A percentile compares a stretch with the other conserved stretches of the same genome.
These are phyloP conservation scores for Mayamaea pseudoterrestris DNA, from an alignment of 108 stramenopile species.

Conservation along the genomic window DNA sequence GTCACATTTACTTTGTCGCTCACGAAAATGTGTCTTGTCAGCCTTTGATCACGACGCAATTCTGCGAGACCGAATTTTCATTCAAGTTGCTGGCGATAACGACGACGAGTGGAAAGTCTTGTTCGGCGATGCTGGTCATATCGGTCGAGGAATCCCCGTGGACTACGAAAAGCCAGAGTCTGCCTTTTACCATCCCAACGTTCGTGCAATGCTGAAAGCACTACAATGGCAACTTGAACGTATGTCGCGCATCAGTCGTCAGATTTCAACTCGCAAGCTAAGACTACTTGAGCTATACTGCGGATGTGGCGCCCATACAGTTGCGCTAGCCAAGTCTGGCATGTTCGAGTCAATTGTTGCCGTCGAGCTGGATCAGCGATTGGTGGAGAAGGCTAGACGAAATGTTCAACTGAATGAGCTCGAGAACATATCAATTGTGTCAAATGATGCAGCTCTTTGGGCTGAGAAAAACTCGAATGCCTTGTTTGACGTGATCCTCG, in stretches of 20 bases:
- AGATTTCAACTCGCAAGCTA: background rate
- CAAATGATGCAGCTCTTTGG: constrained; percentile 51
- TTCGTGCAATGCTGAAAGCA: constrained; percentile 49
- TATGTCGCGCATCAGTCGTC: constrained; percentile 10
- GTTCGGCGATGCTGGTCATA: background rate
- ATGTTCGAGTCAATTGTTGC: constrained; percentile 33
- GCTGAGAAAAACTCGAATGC: constrained; percentile 14
- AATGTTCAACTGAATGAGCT: constrained; percentile 38
- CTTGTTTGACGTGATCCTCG: constrained; percentile 44
- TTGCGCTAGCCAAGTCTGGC: constrained; percentile 40
- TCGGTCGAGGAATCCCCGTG: constrained; percentile 23
- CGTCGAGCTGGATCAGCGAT: constrained; percentile 53
- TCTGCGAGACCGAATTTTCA: background rate
- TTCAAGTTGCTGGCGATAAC: background rate
- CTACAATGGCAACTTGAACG: constrained; percentile 51
- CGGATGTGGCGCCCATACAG: constrained; percentile 75
- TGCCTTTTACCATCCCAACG: constrained; percentile 73
- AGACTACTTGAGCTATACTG: constrained; percentile 63
- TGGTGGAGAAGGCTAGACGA: constrained; percentile 36
- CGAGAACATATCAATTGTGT: background rate
- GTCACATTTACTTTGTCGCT: constrained; percentile 36
- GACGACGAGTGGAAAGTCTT: background rate
- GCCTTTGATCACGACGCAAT: constrained; percentile 4
- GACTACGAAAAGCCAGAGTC: constrained; percentile 49
- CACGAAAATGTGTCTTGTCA: constrained; percentile 18